Base-by-base conservation (phyloP, 176 grass and related monocot genomes). In the Ensete glaucum region DNA sequence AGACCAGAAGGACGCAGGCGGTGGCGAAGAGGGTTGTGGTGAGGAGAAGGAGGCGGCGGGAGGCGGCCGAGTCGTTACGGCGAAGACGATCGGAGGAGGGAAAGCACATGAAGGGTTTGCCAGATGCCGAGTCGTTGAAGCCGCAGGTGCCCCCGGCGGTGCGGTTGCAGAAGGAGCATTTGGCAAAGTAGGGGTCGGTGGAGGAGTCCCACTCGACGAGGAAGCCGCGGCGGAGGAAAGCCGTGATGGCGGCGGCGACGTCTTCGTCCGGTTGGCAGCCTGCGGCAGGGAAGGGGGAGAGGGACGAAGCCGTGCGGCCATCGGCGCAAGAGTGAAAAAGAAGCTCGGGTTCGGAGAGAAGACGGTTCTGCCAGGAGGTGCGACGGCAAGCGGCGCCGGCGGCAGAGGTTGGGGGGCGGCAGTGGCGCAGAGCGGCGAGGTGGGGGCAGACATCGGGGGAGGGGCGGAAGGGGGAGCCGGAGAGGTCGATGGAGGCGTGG, bases 61-160 rank as follows among this genome's bases (percentile, higher is more conserved):
- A 34, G 9, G 34, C 34, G 49, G 16, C 63, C 53, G 43, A 68
- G 14, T 52, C 20, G 6, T 9, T 7, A 10, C 53, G 54, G 49
- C 13, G 14, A 16, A 70, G 76, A 21, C 21, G 68, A 3, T 69
- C 74, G 25, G 57, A 26, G 24, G 85, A 72, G 11, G 71, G 54
- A 20, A 87, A 80, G 24, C 85, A 87, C 17, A 76, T 59, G 77
- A 87, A 87, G 12, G 81, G 81, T 49, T 80, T 87, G 20, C 53
- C 67, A 11, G 80, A 50, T 3, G 74, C 20, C 11, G 85, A 87
- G 69, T 53, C 78, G 71, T 87, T 87, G 81, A 82, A 87, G 22
- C 81, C 85, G 7, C 85, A 83, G 78, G 54, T 23, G 11, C 81
- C 81, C 2, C 9, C 6, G 60, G 14, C 21, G 0, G 49, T 11